Base-by-base conservation (phyloP, 345 rosid genomes). In the Clarkia xantiana region DNA sequence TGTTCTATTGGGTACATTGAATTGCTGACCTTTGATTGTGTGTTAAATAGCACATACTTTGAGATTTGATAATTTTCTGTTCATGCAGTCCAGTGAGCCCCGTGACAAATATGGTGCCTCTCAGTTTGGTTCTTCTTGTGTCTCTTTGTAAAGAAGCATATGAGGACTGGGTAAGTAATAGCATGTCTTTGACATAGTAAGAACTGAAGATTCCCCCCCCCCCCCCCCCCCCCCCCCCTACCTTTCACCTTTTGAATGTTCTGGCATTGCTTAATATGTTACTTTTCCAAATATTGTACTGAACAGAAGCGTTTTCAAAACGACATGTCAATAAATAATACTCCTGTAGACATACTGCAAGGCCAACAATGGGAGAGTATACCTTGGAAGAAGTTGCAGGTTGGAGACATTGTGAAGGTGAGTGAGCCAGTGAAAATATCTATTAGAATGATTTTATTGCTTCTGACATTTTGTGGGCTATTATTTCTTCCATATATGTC, bases 91-190 rank as follows among this genome's bases (percentile, higher is more conserved):
- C 99, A 58, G 95, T 93, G 61, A 79, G 84, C 76, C 99, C 99
- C 47, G 69, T 87, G 49, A 93, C 99, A 18, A 93, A 93, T 62
- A 79, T 93, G 25, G 90, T 76, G 53, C 99, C 99, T 10, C 72
- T 93, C 68, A 72, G 74, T 66, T 49, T 87, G 85, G 96, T 93
- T 75, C 99, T 93, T 67, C 74, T 93, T 9, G 96, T 87, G 46
- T 93, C 99, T 73, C 95, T 93, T 53, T 64, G 84, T 53, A 93
- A 93, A 69, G 99, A 93, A 76, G 99, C 96, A 29, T 93, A 82
- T 62, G 99, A 93, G 75, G 99, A 87, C 64, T 84, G 94, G 95
- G 95, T 91, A 67, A 72, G 86, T 70, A 48, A 45, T 36, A 29
- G 38, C 18, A 50, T 40, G 47, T 48, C 45, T 61, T 55, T 55